A percentile compares a stretch with the other conserved stretches of the same genome.
Evolutionary conservation across 495 filamentous ascomycete species (phyloP).

Genomic region (Lophium mytilinum): DNA sequence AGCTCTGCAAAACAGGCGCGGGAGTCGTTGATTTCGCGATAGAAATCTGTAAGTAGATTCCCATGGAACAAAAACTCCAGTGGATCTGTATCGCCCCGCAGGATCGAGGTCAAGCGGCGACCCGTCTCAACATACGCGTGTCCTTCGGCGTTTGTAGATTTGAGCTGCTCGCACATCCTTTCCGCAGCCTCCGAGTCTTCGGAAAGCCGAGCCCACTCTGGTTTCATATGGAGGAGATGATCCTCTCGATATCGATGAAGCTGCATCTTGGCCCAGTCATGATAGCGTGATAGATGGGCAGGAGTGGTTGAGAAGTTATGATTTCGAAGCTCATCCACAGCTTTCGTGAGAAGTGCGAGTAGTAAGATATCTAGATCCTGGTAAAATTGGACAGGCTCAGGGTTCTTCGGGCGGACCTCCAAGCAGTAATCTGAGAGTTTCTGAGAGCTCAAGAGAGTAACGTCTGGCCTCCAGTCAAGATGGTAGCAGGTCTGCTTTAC

Average conservation of each 20-base stretch:
- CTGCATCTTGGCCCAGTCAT: not conserved
- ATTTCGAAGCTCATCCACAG: not conserved
- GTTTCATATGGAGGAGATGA: no score
- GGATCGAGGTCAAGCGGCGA: not conserved
- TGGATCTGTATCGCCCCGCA: not conserved
- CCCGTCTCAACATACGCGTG: not conserved
- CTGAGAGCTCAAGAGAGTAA: not conserved
- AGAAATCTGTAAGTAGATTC: not conserved
- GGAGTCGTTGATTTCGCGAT: constrained; percentile 1
- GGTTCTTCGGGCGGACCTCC: not conserved
- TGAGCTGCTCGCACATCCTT: not conserved
- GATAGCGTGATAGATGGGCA: not conserved
- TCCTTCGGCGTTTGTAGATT: not conserved
- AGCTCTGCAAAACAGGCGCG: not conserved
- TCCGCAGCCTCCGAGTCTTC: not conserved
- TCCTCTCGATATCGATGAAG: not conserved
- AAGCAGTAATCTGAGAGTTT: not conserved
- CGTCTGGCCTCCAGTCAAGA: not conserved
- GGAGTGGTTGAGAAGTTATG: not conserved
- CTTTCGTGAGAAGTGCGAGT: not conserved
- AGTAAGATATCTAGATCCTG: not conserved
- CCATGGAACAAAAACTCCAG: not conserved
- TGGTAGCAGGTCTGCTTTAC: not conserved
- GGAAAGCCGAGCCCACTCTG: not conserved
- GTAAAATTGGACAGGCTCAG: not conserved